phyloP scores from a whole-genome alignment of 495 filamentous ascomycete species.

The Neurospora pannonica region DNA sequence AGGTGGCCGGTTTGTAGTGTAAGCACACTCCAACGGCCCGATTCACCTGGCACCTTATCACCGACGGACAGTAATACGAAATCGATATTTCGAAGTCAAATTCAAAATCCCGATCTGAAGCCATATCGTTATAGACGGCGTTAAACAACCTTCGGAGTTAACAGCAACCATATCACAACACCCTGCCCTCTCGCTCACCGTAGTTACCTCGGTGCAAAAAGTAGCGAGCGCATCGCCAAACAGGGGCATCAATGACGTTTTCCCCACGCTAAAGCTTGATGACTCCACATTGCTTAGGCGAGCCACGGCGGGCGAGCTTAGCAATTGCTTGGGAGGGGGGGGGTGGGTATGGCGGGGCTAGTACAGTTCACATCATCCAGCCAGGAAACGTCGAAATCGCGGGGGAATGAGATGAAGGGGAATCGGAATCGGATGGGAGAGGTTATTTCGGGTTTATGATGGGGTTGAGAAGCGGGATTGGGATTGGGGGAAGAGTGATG shows the following conservation, averaged over 20 bases:
- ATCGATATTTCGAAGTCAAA: background rate
- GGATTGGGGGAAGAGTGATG: background rate
- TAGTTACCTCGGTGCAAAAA: background rate
- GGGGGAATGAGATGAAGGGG: background rate
- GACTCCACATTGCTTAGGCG: background rate
- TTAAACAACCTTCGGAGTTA: background rate
- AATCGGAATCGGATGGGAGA: background rate
- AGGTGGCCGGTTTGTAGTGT: background rate
- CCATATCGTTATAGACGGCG: too few relatives aligned
- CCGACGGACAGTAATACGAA: background rate
- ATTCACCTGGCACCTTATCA: background rate
- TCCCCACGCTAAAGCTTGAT: background rate
- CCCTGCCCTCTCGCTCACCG: background rate
- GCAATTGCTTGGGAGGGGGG: background rate
- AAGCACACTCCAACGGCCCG: background rate
- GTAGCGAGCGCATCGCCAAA: background rate
- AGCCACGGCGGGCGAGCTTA: background rate
- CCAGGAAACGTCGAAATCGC: background rate
- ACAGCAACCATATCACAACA: background rate
- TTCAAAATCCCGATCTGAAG: background rate
- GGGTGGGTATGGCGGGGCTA: background rate
- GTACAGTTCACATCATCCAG: background rate
- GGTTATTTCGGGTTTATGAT: background rate
- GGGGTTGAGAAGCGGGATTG: background rate
- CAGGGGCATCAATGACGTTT: background rate